phyloP scores from a whole-genome alignment of 2,329 filamentous ascomycete genomes.

The Bipolaris oryzae region DNA sequence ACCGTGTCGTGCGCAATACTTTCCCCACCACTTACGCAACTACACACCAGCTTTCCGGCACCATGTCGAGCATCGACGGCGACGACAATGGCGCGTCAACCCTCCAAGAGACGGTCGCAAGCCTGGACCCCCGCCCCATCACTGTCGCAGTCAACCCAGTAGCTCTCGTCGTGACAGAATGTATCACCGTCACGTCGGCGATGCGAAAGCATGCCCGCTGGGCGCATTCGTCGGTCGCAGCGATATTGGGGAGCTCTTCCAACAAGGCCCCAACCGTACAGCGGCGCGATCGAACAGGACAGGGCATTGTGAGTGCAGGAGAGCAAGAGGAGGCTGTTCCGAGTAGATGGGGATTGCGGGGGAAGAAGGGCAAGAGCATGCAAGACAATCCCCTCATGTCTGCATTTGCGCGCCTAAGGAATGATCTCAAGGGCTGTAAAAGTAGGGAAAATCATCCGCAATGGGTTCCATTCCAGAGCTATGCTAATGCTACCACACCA shows the following conservation, averaged over 20 bases:
- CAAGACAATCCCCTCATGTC: conserved; percentile 97
- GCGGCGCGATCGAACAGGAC: conserved; percentile 43
- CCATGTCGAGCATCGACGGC: conserved; percentile 40
- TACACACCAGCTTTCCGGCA: conserved; percentile 8
- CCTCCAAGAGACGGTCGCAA: conserved; percentile 31
- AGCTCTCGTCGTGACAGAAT: conserved; percentile 95
- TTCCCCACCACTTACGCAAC: conserved; percentile 18
- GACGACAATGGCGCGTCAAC: conserved; percentile 31
- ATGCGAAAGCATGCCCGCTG: conserved; percentile 98
- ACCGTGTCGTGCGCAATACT: conserved; percentile 25
- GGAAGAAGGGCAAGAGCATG: conserved; percentile 95
- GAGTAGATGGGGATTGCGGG: conserved; percentile 89
- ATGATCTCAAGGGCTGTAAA: conserved; percentile 85
- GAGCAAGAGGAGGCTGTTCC: conserved; percentile 65
- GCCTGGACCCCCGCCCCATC: conserved; percentile 50
- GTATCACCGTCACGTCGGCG: conserved; percentile 95
- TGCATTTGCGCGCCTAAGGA: conserved; percentile 86
- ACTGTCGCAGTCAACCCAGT: conserved; percentile 89
- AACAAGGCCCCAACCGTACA: conserved; percentile 51
- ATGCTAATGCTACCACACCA: conserved; percentile 45
- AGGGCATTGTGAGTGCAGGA: conserved; percentile 43
- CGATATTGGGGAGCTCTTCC: conserved; percentile 80
- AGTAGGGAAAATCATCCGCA: conserved; percentile 55
- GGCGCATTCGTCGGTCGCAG: conserved; percentile 93
- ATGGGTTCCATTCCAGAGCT: neutral